phyloP scores from a whole-genome alignment of 208 protist genomes.

The Novymonas esmeraldas region DNA sequence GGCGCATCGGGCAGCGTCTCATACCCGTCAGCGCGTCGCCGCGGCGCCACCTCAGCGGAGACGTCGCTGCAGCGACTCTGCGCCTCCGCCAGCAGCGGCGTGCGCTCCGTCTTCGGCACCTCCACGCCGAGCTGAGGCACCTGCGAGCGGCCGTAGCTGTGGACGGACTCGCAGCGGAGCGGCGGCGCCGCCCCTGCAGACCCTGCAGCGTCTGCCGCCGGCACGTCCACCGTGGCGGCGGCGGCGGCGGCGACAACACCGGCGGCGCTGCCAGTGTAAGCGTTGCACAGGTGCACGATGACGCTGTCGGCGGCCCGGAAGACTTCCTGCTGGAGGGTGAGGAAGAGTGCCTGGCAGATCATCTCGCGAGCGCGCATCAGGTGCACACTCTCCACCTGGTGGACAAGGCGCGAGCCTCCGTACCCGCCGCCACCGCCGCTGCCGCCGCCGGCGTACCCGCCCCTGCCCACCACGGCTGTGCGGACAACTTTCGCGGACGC shows the following conservation, averaged over 20 bases:
- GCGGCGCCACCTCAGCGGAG: background rate
- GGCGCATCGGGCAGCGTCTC: background rate
- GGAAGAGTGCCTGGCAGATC: slow-evolving; percentile 57
- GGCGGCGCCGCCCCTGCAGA: too few species aligned
- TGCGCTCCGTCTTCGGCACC: too few species aligned
- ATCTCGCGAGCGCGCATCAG: slow-evolving; percentile 67
- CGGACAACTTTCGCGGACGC: too few species aligned
- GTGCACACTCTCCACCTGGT: slow-evolving; percentile 47
- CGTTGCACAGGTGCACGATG: slow-evolving; percentile 54
- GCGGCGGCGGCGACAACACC: too few species aligned
- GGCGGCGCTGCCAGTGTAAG: too few species aligned
- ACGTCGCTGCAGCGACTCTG: background rate
- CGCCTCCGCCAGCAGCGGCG: too few species aligned
- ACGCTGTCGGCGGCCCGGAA: slow-evolving; percentile 58
- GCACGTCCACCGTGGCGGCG: too few species aligned
- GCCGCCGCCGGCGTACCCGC: background rate
- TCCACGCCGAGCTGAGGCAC: too few species aligned
- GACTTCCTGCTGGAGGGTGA: slow-evolving; percentile 45
- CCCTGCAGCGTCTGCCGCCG: too few species aligned
- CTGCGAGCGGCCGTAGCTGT: too few species aligned
- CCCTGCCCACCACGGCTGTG: background rate
- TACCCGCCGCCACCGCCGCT: background rate
- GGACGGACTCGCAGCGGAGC: too few species aligned
- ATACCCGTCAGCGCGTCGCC: background rate
- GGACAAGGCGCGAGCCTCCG: slow-evolving; percentile 31